A percentile compares a stretch with the other conserved stretches of the same genome.
Conservation (phyloP, 495 filamentous ascomycete species). For the Hypoxylon subgilvum region DNA sequence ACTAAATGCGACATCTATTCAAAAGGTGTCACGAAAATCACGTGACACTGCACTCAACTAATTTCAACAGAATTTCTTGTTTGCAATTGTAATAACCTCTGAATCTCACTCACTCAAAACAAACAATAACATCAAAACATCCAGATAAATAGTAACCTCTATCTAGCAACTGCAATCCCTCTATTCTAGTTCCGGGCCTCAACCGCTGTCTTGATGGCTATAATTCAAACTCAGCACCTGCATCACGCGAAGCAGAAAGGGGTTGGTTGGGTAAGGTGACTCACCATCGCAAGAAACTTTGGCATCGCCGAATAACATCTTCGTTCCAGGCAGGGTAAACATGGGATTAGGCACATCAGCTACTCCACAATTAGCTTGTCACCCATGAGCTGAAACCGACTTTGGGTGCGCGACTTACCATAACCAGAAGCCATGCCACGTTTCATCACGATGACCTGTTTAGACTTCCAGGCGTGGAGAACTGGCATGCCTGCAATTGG, state of each 20-base stretch:
- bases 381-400: constrained; percentile 1
- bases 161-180: too few relatives aligned
- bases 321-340: constrained; percentile 83
- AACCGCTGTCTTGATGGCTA: constrained; percentile 60
- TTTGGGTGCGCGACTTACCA: constrained; percentile 51
- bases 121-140: too few relatives aligned
- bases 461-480: constrained; percentile 86
- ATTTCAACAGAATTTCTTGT: too few relatives aligned
- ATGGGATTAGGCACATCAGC: constrained; percentile 86
- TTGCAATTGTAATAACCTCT: too few relatives aligned
- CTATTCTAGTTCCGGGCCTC: constrained; percentile 50
- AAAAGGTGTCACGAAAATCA: too few relatives aligned
- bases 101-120: too few relatives aligned
- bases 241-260: too few relatives aligned
- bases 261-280: constrained; percentile 10
- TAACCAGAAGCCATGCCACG: constrained; percentile 81
- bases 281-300: constrained; percentile 77
- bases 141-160: too few relatives aligned
- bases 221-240: constrained; percentile 3
- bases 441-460: constrained; percentile 88
- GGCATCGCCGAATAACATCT: constrained; percentile 86
- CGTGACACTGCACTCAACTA: too few relatives aligned
- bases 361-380: constrained; percentile 34
- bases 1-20: too few relatives aligned
- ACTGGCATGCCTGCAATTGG: constrained; percentile 87